Percentiles rank a stretch among this genome's conserved stretches.
Evolutionary conservation across 2,329 filamentous ascomycete species (phyloP).

Genomic region (Aspergillus nomiae): DNA sequence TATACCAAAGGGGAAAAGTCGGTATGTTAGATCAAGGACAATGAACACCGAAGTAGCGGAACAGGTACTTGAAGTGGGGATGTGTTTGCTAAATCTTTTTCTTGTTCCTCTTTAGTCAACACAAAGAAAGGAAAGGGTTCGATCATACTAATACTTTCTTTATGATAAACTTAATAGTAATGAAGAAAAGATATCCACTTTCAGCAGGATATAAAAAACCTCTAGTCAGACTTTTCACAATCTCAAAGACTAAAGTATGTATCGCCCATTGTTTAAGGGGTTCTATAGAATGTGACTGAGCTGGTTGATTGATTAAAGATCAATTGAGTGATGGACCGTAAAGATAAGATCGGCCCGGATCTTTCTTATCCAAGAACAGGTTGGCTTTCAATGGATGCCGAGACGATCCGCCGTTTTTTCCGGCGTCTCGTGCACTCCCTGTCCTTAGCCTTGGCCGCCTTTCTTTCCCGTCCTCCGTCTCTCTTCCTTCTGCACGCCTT

Average conservation of each 20-base stretch:
- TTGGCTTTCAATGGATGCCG: constrained; percentile 28
- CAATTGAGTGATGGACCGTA: not conserved
- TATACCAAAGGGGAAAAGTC: constrained; percentile 5
- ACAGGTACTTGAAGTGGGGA: not conserved
- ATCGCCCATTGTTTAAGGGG: constrained; percentile 17
- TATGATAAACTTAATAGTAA: not conserved
- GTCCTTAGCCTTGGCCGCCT: constrained; percentile 6
- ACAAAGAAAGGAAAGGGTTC: not conserved
- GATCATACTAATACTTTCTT: not conserved
- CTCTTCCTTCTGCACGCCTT: constrained; percentile 5
- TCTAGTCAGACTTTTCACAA: not conserved
- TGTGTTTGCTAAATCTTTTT: not conserved
- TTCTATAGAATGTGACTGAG: not conserved
- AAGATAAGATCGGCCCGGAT: constrained; percentile 27
- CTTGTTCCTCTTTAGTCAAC: not conserved
- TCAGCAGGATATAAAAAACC: not conserved
- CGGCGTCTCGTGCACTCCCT: constrained; percentile 20
- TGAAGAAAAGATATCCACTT: not conserved
- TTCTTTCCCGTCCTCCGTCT: constrained; percentile 12
- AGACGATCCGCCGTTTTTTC: constrained; percentile 41
- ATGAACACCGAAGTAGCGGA: not conserved
- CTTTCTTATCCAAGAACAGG: constrained; percentile 9
- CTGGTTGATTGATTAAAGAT: not conserved
- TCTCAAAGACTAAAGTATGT: not conserved
- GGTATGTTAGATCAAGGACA: constrained; percentile 17